phyloP scores from a whole-genome alignment of 495 filamentous ascomycete genomes.

The Penicillium steckii region DNA sequence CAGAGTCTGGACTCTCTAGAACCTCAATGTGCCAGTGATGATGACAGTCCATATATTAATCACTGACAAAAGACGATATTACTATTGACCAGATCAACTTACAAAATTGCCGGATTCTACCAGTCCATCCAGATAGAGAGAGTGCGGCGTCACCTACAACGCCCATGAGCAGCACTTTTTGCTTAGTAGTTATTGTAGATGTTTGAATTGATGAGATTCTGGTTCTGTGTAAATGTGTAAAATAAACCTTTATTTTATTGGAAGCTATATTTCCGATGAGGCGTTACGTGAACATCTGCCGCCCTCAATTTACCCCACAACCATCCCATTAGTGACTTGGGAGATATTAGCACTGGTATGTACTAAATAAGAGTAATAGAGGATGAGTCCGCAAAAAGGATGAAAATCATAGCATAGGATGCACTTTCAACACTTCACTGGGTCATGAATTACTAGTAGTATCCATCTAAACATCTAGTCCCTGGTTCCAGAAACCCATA shows the following conservation, averaged over 20 bases:
- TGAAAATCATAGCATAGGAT: no score
- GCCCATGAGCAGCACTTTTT: conserved; percentile 10
- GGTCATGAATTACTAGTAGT: no score
- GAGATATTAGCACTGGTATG: no score
- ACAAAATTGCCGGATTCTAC: conserved; percentile 14
- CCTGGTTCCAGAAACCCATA: no score
- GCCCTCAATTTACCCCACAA: no score
- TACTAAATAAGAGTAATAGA: no score
- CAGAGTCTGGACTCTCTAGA: neutral
- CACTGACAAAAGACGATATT: neutral
- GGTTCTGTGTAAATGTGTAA: neutral
- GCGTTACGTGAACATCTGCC: no score
- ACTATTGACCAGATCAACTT: neutral
- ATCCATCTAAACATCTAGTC: no score
- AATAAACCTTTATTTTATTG: neutral
- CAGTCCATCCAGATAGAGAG: conserved; percentile 24
- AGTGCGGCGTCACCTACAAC: conserved; percentile 20
- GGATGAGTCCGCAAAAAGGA: no score
- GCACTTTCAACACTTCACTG: no score
- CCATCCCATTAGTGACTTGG: no score
- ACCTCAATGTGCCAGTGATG: neutral
- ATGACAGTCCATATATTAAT: neutral
- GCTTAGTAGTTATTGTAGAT: neutral
- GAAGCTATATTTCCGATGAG: neutral
- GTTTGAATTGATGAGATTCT: neutral